Evolutionary conservation across 1,284 basidiomycete genomes (phyloP).

Genomic region (Macrocystidia cucumis): DNA sequence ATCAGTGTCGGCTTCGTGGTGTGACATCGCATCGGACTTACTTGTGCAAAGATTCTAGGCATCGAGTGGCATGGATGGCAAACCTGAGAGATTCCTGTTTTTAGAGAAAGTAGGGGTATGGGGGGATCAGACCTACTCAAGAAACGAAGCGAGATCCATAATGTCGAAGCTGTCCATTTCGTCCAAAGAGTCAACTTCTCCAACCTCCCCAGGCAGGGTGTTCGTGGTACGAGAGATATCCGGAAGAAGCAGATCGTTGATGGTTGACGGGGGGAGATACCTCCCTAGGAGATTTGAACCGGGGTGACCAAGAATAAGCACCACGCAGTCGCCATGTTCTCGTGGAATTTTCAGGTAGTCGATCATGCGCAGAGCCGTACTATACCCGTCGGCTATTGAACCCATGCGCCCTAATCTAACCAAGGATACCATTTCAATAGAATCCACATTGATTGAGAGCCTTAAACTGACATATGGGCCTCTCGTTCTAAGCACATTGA

Average conservation of each 20-base stretch:
- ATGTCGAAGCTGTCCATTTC: conserved; percentile 56
- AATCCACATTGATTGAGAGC: not conserved
- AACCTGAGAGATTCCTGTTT: conserved; percentile 32
- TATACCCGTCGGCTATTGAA: conserved; percentile 40
- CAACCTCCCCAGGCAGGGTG: conserved; percentile 37
- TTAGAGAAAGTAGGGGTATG: not conserved
- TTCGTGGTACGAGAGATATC: conserved; percentile 38
- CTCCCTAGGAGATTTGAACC: conserved; percentile 58
- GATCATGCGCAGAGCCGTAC: conserved; percentile 46
- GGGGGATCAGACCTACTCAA: conserved; percentile 43
- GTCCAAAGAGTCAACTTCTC: conserved; percentile 37
- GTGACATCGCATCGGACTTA: conserved; percentile 24
- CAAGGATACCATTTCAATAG: conserved; percentile 3
- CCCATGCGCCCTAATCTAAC: conserved; percentile 47
- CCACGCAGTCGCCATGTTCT: conserved; percentile 56
- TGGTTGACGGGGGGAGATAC: conserved; percentile 58
- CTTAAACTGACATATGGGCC: conserved; percentile 52
- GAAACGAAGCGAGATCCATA: conserved; percentile 68
- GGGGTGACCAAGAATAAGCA: conserved; percentile 57
- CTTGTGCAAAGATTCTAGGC: conserved; percentile 59
- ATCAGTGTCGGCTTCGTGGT: too few species aligned
- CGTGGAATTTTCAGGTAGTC: conserved; percentile 60
- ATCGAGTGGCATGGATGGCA: conserved; percentile 64
- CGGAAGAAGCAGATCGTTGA: conserved; percentile 59
- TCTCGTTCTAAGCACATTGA: conserved; percentile 66